phyloP scores from a whole-genome alignment of 1,284 basidiomycete genomes.

The Grifola frondosa region DNA sequence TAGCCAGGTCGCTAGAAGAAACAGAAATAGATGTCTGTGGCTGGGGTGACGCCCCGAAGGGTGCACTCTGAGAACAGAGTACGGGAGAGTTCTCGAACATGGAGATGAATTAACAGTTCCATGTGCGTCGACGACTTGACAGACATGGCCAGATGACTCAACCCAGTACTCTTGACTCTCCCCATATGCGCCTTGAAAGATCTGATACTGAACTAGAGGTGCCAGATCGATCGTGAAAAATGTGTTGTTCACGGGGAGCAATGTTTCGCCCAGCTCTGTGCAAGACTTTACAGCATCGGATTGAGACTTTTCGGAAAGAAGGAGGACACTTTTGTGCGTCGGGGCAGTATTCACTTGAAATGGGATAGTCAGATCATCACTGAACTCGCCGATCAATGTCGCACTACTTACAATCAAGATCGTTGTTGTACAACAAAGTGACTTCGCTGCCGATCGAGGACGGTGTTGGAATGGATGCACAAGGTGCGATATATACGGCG shows the following conservation, averaged over 20 bases:
- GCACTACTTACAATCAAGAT: conserved; percentile 23
- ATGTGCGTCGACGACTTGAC: conserved; percentile 24
- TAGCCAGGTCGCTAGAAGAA: conserved; percentile 20
- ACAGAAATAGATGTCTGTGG: conserved; percentile 22
- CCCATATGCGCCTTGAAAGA: conserved; percentile 20
- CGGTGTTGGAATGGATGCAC: conserved; percentile 13
- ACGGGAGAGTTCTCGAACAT: conserved; percentile 24
- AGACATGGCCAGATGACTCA: conserved; percentile 19
- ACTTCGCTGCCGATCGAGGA: conserved; percentile 19
- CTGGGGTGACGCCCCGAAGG: conserved; percentile 17
- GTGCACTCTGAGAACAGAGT: conserved; percentile 30
- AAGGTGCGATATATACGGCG: conserved; percentile 8
- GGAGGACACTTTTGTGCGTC: conserved; percentile 23
- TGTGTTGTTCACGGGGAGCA: conserved; percentile 27
- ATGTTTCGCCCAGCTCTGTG: conserved; percentile 23
- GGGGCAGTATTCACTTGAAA: conserved; percentile 20
- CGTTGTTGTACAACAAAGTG: conserved; percentile 30
- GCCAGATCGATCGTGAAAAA: conserved; percentile 26
- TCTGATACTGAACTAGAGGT: conserved; percentile 27
- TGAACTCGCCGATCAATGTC: not conserved
- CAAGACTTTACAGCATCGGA: conserved; percentile 22
- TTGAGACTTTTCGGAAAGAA: conserved; percentile 20
- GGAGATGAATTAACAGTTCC: conserved; percentile 21
- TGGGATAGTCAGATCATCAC: conserved; percentile 1
- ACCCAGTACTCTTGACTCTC: conserved; percentile 30